These are phyloP conservation scores for Flaveria linearis DNA, from an alignment of 129 eudicot genomes.

Conservation along the genomic window DNA sequence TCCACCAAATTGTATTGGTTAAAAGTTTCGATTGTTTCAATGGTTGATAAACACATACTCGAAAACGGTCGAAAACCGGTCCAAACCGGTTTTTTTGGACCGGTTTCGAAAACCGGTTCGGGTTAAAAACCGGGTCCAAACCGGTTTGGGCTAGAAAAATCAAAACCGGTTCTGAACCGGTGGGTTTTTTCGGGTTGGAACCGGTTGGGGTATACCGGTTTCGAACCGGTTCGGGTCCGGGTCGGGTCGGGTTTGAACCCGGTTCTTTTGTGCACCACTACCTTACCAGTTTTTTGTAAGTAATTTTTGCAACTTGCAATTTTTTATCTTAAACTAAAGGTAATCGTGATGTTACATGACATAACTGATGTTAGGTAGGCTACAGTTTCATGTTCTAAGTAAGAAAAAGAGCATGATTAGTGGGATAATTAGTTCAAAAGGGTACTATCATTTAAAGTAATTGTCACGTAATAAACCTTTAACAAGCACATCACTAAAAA, in stretches of 20 bases:
- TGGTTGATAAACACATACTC: not conserved
- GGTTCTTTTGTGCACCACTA: no score
- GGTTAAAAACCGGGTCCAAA: no score
- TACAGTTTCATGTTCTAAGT: constrained; percentile 3
- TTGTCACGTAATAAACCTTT: constrained; percentile 12
- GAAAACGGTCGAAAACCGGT: no score
- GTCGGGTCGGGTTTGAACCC: no score
- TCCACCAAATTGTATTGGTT: no score
- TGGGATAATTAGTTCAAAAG: not conserved
- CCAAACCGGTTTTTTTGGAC: no score
- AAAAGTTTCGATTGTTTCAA: not conserved
- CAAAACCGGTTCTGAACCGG: no score
- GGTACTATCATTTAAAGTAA: not conserved
- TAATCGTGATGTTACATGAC: not conserved
- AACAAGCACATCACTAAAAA: not conserved
- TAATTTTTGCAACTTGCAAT: not conserved
- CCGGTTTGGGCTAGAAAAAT: no score
- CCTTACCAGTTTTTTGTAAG: not conserved
- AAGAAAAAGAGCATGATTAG: constrained; percentile 11
- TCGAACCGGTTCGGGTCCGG: no score
- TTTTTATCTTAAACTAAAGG: not conserved
- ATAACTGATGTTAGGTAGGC: constrained; percentile 6
- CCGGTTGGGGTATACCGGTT: no score
- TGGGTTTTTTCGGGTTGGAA: no score
- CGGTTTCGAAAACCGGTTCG: no score